Evolutionary conservation across 306 rosid species (phyloP), one percentile per base, ranked within the genome.

Genomic region (Notholithocarpus densiflorus): DNA sequence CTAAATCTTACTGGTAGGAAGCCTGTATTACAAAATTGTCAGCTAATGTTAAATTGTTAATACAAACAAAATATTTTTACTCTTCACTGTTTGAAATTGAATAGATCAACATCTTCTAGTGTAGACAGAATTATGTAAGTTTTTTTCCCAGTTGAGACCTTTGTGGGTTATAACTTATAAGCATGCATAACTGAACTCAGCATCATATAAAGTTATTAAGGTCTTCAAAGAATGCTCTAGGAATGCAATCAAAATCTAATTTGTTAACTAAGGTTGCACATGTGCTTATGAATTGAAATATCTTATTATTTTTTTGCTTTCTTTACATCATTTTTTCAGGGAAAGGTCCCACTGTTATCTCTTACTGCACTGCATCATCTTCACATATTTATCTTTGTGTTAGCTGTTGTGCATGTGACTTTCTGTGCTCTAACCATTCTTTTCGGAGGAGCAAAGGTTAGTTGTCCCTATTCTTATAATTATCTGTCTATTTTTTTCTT

Each of bases 361-460:
- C 31, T 27, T 10, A 79, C 81, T 14, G 86, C 86, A 13, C 57
- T 83, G 24, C 87, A 83, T 56, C 87, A 83, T 79, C 81, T 83
- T n/a, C 87, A 83, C 66, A 83, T 83, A 62, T 83, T 83, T 62
- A 83, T 83, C 70, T 83, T 83, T 71, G 87, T 79, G 64, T 72
- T 83, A 20, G 87, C 87, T 14, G 81, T 83, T 26, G 87, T 79
- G 31, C 83, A 83, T 75, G 87, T 83, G 19, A 48, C 73, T 62
- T 83, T 83, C 81, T 75, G 83, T 55, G 87, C 61, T 75, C 71
- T 83, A 17, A 83, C 87, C 56, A 83, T 83, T 24, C 11, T 75
- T 62, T 79, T 83, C 52, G 83, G 87, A 40, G 87, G 80, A 51
- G 68, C 73, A 5, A 53, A 83, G 81, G 86, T 83, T 32, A 6